Evolutionary conservation across 345 rosid genomes (phyloP), one percentile per base, ranked within the genome.

Genomic region (Citrus inodora): DNA sequence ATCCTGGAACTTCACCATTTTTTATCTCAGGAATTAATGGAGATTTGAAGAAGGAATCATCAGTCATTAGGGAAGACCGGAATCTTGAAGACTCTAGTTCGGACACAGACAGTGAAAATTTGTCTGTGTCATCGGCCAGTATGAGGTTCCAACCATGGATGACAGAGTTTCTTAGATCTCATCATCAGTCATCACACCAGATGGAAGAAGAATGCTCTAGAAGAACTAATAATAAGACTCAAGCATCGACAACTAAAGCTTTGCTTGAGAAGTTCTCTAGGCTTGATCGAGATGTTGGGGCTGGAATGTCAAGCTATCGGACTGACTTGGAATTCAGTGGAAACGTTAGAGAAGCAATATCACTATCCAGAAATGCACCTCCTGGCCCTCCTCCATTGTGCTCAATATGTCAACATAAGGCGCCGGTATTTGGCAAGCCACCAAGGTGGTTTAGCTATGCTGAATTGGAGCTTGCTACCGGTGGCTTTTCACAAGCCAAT

Each of bases 351-450:
- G 98, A 94, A 83, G 98, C 92, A 46, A 76, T 94, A 83, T 91
- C 98, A 51, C 85, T 97, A 76, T 88, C 97, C 62, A 89, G 98
- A 80, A 94, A 85, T 77, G 88, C 88, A 13, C 97, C 99, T 32
- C 93, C 87, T 33, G 98, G 94, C 7, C 99, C 98, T 2, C 98
- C 98, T 84, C 99, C 99, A 17, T 82, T 97, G 82, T 97, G 99
- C 76, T 97, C 99, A 25, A 92, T 97, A 67, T 97, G 99, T 84
- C 99, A 93, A 82, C 97, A 97, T 79, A 94, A 94, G 86, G 95
- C 97, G 0, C 99, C 99, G 2, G 92, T 93, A 17, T 97, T 97
- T 85, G 99, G 99, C 76, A 94, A 94, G 80, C 99, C 99, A 0
- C 98, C 99, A 16, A 91, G 93, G 83, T 91, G 97, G 94, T 97